These are phyloP conservation scores for Mallotus japonicus DNA, from an alignment of 441 rosid genomes.

Conservation along the genomic window DNA sequence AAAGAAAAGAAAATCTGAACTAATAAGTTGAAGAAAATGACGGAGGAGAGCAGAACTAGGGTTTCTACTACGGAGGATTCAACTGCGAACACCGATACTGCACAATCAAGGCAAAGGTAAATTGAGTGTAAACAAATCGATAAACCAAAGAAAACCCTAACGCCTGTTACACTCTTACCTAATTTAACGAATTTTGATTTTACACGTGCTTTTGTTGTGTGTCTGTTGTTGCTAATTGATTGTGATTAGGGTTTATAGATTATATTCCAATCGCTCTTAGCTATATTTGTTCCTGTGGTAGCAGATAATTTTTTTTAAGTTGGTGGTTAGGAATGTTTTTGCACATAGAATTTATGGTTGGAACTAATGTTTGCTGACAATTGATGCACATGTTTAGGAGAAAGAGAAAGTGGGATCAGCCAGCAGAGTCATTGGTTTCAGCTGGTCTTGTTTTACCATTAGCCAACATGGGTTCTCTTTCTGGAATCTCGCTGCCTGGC, in stretches of 20 bases:
- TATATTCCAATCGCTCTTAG: background rate
- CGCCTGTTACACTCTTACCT: background rate
- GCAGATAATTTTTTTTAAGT: background rate
- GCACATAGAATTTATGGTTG: no score
- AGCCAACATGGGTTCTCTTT: slow-evolving; percentile 40
- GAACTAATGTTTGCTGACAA: background rate
- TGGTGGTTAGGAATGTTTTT: no score
- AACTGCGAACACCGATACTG: slow-evolving; percentile 30
- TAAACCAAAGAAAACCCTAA: background rate
- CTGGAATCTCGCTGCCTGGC: slow-evolving; percentile 36
- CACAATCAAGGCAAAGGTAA: slow-evolving; percentile 69
- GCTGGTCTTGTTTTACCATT: slow-evolving; percentile 36
- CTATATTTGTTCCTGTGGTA: no score
- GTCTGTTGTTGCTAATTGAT: background rate
- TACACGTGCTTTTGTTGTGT: no score
- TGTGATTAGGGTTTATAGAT: background rate
- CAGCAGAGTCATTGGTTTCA: slow-evolving; percentile 63
- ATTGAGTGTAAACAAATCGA: background rate
- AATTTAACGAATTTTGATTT: background rate
- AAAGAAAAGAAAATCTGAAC: background rate
- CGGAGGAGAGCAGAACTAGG: slow-evolving; percentile 44
- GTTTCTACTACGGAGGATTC: slow-evolving; percentile 42
- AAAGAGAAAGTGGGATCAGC: slow-evolving; percentile 96
- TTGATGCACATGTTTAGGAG: slow-evolving; percentile 42
- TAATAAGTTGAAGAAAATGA: slow-evolving; percentile 32